Evolutionary conservation across 2,329 filamentous ascomycete genomes (phyloP).

Genomic region (Fusarium ambrosium): DNA sequence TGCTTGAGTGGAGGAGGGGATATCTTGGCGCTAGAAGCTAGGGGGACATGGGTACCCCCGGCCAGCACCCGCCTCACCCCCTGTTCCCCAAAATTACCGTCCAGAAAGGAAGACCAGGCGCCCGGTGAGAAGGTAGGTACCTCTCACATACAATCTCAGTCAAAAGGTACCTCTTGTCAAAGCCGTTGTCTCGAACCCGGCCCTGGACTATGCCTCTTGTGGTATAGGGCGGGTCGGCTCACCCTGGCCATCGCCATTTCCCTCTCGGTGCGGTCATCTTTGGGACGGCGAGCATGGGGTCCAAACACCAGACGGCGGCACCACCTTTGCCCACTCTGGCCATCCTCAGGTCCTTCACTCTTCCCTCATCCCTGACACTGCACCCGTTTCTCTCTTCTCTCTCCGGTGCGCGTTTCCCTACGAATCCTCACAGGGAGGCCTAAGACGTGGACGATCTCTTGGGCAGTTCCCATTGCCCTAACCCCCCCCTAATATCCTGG

Average conservation of each 20-base stretch:
- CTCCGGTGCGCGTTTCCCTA: conserved; percentile 14
- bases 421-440: background rate
- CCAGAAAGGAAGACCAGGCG: conserved; percentile 30
- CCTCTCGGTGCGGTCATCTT: conserved; percentile 34
- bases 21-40: conserved; percentile 31
- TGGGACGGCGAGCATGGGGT: conserved; percentile 36
- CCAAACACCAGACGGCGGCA: conserved; percentile 45
- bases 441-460: conserved; percentile 10
- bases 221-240: conserved; percentile 18
- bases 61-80: conserved; percentile 42
- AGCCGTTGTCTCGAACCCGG: conserved; percentile 27
- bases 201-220: conserved; percentile 29
- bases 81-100: conserved; percentile 49
- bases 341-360: conserved; percentile 38
- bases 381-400: conserved; percentile 10
- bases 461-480: conserved; percentile 28
- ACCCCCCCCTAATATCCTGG: conserved; percentile 36
- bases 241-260: conserved; percentile 46
- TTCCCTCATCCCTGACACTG: conserved; percentile 30
- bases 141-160: conserved; percentile 3
- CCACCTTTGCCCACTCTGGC: conserved; percentile 36
- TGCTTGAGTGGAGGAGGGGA: conserved; percentile 32
- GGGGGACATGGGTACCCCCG: conserved; percentile 21
- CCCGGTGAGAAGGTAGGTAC: conserved; percentile 34
- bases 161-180: conserved; percentile 25